A percentile compares a stretch with the other conserved stretches of the same genome.
Conservation (phyloP, 139 green algal genomes). For the Tetraselmis chui region DNA sequence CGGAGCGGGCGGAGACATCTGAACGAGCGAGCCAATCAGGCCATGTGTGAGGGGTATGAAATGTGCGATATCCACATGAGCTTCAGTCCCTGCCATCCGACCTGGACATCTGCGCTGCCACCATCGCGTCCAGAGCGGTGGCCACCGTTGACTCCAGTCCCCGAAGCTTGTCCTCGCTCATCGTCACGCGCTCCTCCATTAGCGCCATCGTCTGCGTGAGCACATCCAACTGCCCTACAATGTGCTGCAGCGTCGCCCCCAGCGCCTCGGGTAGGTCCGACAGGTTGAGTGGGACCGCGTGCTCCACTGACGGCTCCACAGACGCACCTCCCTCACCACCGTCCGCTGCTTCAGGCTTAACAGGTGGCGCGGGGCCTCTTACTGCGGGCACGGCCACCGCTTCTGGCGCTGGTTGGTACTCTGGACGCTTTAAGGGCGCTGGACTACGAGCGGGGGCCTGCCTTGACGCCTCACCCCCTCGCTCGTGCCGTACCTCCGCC, state of each 20-base stretch:
- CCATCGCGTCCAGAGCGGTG: neutral
- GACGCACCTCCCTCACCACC: slow-evolving; percentile 9
- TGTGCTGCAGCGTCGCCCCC: slow-evolving; percentile 58
- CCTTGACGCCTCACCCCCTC: neutral
- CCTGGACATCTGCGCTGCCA: neutral
- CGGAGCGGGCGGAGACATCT: no score
- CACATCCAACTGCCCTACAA: slow-evolving; percentile 71
- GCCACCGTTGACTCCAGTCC: slow-evolving; percentile 13
- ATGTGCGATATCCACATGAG: no score
- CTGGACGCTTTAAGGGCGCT: neutral
- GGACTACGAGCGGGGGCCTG: neutral
- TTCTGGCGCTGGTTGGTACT: neutral
- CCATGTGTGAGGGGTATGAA: no score
- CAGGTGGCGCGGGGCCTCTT: neutral
- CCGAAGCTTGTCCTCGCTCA: slow-evolving; percentile 60
- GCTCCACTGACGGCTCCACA: slow-evolving; percentile 31
- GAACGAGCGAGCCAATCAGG: no score
- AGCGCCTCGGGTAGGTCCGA: slow-evolving; percentile 48
- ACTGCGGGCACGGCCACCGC: neutral
- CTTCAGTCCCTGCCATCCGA: no score
- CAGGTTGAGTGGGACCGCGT: slow-evolving; percentile 44
- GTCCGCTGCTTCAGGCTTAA: neutral
- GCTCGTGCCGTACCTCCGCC: slow-evolving; percentile 3
- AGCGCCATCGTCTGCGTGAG: slow-evolving; percentile 70
- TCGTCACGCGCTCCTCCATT: slow-evolving; percentile 68